Percentiles rank a stretch among this genome's conserved stretches.
phyloP scores from a whole-genome alignment of 331 rosid species.

The Prunus yedoensis region DNA sequence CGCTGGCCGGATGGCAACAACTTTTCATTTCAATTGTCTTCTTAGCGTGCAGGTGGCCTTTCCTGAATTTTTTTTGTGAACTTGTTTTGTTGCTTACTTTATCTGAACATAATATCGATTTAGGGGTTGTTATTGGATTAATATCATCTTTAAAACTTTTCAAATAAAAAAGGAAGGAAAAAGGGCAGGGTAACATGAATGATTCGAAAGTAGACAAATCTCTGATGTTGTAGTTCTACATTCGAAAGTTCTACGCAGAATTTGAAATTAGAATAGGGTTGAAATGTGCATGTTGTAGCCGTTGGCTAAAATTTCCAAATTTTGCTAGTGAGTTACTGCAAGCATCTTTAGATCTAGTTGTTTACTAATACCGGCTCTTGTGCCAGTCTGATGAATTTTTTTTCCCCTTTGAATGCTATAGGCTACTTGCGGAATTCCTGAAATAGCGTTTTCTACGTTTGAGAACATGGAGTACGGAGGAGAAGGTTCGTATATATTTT shows the following conservation, averaged over 20 bases:
- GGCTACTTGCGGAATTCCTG: conserved; percentile 98
- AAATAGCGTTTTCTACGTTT: conserved; percentile 88
- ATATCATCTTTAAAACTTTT: no score
- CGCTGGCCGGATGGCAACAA: conserved; percentile 96
- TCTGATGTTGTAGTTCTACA: background rate
- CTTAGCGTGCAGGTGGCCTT: conserved; percentile 86
- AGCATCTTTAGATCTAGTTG: background rate
- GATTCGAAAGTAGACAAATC: background rate
- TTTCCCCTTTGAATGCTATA: conserved; percentile 34
- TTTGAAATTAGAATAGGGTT: background rate
- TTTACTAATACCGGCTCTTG: conserved; percentile 17
- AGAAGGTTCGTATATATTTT: conserved; percentile 57
- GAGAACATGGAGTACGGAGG: conserved; percentile 99
- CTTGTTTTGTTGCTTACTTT: background rate
- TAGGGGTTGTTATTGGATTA: no score
- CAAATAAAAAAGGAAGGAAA: no score
- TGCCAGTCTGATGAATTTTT: conserved; percentile 28
- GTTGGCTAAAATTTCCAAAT: background rate
- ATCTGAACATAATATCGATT: background rate
- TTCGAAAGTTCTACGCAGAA: background rate
- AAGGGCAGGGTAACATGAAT: no score
- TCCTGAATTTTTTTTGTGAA: conserved; percentile 1
- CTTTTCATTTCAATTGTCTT: conserved; percentile 89
- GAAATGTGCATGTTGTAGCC: background rate
- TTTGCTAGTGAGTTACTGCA: background rate